Percentiles rank a stretch among this genome's conserved stretches.
Conservation (phyloP, 768 basidiomycete genomes). For the Kwoniella sp. region DNA sequence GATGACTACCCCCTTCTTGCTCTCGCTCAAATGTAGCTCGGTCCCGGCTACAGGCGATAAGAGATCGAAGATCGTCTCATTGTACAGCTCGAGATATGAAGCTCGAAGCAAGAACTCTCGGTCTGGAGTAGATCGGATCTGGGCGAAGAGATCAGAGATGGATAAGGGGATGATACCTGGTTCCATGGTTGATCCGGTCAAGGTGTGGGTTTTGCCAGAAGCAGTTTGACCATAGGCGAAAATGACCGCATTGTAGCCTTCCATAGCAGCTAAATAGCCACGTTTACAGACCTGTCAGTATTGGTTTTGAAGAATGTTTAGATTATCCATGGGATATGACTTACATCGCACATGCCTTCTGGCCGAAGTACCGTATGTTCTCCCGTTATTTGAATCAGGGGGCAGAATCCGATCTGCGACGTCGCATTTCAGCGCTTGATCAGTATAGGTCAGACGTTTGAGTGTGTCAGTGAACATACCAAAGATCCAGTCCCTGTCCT, state of each 20-base stretch:
- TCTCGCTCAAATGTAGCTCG: conserved; percentile 61
- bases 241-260: conserved; percentile 91
- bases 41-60: conserved; percentile 72
- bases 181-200: conserved; percentile 65
- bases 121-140: conserved; percentile 61
- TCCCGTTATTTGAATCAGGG: conserved; percentile 41
- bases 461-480: conserved; percentile 28
- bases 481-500: conserved; percentile 52
- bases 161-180: conserved; percentile 94
- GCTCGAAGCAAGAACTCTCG: conserved; percentile 93
- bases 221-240: conserved; percentile 87
- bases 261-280: conserved; percentile 73
- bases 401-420: conserved; percentile 50
- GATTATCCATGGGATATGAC: conserved; percentile 1
- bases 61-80: conserved; percentile 62
- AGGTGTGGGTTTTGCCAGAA: conserved; percentile 72
- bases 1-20: conserved; percentile 62
- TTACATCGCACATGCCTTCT: conserved; percentile 46
- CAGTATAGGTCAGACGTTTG: background rate
- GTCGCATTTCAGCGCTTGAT: conserved; percentile 22
- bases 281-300: conserved; percentile 13
- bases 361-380: conserved; percentile 48
- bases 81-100: conserved; percentile 97
- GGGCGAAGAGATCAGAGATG: conserved; percentile 74
- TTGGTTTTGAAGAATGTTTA: too few relatives aligned